Conservation (phyloP, 352 stramenopile species). For the Phytophthora hybrid region DNA sequence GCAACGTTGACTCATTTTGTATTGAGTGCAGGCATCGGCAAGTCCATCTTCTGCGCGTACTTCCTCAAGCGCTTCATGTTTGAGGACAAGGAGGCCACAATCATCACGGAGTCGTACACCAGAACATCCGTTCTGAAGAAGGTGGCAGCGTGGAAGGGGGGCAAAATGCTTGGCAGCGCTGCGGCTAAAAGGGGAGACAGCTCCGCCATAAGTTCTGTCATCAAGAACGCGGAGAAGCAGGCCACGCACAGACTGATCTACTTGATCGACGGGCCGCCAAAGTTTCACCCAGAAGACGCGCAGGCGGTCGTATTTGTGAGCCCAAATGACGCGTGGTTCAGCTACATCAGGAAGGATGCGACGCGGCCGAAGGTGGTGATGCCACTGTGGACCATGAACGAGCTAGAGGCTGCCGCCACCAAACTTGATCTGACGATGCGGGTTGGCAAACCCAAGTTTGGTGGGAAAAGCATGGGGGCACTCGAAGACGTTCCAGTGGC, state of each 20-base stretch:
- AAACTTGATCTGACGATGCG: no score
- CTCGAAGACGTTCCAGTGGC: no score
- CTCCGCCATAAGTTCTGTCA: neutral
- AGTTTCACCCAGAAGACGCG: neutral
- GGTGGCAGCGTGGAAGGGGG: neutral
- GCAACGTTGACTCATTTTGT: no score
- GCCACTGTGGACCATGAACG: no score
- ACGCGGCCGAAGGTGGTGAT: no score
- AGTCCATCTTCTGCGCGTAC: neutral
- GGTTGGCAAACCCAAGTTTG: no score
- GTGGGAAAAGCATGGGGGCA: no score
- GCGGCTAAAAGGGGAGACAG: no score
- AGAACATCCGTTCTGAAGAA: neutral
- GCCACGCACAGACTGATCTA: neutral
- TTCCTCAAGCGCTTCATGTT: neutral
- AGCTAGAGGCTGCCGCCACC: no score
- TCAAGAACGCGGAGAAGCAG: neutral
- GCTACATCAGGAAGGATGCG: no score
- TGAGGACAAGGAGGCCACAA: neutral
- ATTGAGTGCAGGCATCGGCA: neutral
- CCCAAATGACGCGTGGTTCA: neutral
- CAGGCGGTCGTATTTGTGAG: neutral
- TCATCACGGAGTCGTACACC: neutral
- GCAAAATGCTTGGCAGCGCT: neutral
- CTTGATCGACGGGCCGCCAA: neutral